Evolutionary conservation across 768 basidiomycete species (phyloP).

Genomic region (Xerocomus potaroensis): DNA sequence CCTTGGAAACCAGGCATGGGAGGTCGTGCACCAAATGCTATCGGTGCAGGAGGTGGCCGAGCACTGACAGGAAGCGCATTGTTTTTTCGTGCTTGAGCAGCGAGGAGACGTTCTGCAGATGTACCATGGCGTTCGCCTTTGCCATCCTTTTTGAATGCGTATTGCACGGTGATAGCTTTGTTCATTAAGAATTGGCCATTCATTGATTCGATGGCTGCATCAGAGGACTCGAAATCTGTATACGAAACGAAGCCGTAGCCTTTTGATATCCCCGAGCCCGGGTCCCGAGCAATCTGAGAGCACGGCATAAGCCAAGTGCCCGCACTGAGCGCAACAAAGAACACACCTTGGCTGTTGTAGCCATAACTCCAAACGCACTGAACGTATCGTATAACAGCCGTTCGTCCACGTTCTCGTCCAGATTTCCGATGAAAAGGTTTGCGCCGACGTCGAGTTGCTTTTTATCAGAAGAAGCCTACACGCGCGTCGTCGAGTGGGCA

Average conservation of each 20-base stretch:
- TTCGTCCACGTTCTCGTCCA: slow-evolving; percentile 96
- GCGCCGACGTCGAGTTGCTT: slow-evolving; percentile 98
- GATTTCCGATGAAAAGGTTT: slow-evolving; percentile 92
- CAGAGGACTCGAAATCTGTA: slow-evolving; percentile 96
- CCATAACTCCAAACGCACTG: slow-evolving; percentile 90
- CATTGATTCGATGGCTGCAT: slow-evolving; percentile 95
- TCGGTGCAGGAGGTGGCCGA: slow-evolving; percentile 71
- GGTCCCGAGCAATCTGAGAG: slow-evolving; percentile 84
- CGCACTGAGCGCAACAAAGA: not conserved
- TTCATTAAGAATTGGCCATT: slow-evolving; percentile 98
- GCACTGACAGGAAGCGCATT: slow-evolving; percentile 79
- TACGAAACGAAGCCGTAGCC: slow-evolving; percentile 98
- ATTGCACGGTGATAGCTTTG: slow-evolving; percentile 95
- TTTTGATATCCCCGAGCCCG: slow-evolving; percentile 79
- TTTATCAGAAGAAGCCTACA: slow-evolving; percentile 93
- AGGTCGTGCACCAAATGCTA: slow-evolving; percentile 64
- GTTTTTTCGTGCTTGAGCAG: slow-evolving; percentile 93
- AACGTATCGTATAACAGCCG: slow-evolving; percentile 91
- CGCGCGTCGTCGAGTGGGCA: slow-evolving; percentile 12
- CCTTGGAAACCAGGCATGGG: slow-evolving; percentile 70
- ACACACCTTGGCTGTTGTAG: slow-evolving; percentile 78
- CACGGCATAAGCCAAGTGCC: slow-evolving; percentile 1
- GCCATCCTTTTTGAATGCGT: slow-evolving; percentile 99
- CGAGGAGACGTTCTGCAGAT: slow-evolving; percentile 91
- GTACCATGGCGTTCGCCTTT: slow-evolving; percentile 98